A percentile compares a stretch with the other conserved stretches of the same genome.
Conservation (phyloP, 345 rosid genomes). For the Dimocarpus longan region DNA sequence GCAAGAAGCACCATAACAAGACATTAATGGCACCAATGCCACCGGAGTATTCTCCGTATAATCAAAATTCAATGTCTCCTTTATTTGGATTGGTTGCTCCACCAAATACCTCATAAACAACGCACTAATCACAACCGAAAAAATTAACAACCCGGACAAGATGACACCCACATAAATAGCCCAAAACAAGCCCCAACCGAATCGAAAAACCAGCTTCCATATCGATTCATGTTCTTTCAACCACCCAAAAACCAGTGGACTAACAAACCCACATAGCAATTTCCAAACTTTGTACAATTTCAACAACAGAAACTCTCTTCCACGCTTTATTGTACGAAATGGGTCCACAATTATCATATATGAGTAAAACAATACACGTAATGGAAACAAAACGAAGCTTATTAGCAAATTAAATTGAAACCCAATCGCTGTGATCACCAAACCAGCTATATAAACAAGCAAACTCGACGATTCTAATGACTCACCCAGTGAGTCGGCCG, state of each 20-base stretch:
- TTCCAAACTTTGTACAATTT: conserved; percentile 34
- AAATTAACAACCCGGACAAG: conserved; percentile 58
- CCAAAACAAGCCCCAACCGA: conserved; percentile 73
- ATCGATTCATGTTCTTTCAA: conserved; percentile 47
- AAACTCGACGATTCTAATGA: conserved; percentile 33
- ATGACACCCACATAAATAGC: conserved; percentile 62
- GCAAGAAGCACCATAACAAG: conserved; percentile 52
- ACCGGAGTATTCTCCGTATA: conserved; percentile 63
- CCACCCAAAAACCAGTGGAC: conserved; percentile 41
- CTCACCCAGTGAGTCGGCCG: conserved; percentile 14
- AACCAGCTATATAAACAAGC: conserved; percentile 42
- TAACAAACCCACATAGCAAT: conserved; percentile 27
- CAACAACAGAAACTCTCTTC: conserved; percentile 31
- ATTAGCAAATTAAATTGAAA: conserved; percentile 60
- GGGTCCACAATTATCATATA: conserved; percentile 59
- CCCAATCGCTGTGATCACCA: conserved; percentile 66
- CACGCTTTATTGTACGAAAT: conserved; percentile 45
- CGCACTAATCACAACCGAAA: conserved; percentile 55
- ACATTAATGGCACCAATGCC: conserved; percentile 58
- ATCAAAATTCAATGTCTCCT: conserved; percentile 67
- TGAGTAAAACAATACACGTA: conserved; percentile 39
- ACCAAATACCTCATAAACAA: conserved; percentile 57
- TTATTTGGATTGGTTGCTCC: conserved; percentile 58
- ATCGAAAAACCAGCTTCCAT: conserved; percentile 42
- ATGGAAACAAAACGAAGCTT: conserved; percentile 48